Percentiles rank a stretch among this genome's conserved stretches.
Conservation (phyloP, 2,329 filamentous ascomycete species). For the Pseudogymnoascus sp. region DNA sequence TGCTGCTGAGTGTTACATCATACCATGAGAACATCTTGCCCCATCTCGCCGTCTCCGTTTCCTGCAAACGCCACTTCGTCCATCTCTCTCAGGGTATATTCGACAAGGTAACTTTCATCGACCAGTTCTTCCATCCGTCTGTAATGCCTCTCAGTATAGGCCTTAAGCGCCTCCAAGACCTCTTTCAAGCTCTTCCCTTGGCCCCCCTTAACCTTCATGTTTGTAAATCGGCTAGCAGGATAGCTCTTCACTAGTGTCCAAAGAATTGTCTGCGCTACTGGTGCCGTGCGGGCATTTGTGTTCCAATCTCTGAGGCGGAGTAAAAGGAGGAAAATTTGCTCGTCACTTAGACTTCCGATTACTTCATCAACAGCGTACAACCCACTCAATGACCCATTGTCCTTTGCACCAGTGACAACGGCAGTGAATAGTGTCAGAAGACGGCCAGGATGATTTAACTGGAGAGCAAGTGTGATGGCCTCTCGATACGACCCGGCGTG, state of each 20-base stretch:
- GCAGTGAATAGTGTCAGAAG: constrained; percentile 75
- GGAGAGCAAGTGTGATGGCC: constrained; percentile 82
- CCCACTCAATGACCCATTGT: constrained; percentile 55
- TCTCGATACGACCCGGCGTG: constrained; percentile 80
- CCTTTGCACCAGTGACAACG: constrained; percentile 56
- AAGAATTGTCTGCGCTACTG: constrained; percentile 77
- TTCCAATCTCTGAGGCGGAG: constrained; percentile 91
- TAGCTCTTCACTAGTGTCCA: constrained; percentile 73
- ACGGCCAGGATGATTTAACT: constrained; percentile 87
- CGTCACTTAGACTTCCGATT: constrained; percentile 65
- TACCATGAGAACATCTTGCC: constrained; percentile 10
- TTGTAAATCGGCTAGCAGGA: constrained; percentile 66
- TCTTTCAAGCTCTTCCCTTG: constrained; percentile 64
- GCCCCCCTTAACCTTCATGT: constrained; percentile 51
- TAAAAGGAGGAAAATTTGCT: constrained; percentile 77
- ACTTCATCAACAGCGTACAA: constrained; percentile 71
- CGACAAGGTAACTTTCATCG: constrained; percentile 88
- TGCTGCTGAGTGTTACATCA: background rate
- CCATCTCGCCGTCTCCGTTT: constrained; percentile 11
- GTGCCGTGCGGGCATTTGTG: constrained; percentile 79
- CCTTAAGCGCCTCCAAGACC: constrained; percentile 74
- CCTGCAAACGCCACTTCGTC: constrained; percentile 39
- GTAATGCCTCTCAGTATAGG: constrained; percentile 91
- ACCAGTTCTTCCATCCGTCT: constrained; percentile 79
- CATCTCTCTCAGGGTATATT: constrained; percentile 92